Base-by-base conservation (phyloP, 164 flowering plant genomes). In the Warburgia ugandensis region DNA sequence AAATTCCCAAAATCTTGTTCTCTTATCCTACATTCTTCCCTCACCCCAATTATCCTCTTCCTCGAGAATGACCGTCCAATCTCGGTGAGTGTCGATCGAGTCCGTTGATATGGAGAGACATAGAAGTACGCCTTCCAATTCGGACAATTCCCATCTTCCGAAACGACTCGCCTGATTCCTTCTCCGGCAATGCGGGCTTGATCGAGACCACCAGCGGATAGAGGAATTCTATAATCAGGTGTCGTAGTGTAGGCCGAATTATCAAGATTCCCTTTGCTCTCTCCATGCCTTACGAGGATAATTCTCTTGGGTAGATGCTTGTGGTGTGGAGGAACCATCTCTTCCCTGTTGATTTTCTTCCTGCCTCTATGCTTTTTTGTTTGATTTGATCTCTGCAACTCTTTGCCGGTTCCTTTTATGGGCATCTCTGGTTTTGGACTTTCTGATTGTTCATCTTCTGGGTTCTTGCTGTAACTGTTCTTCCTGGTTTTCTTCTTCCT, bases 1-100 rank as follows among this genome's bases (percentile, higher is more conserved):
- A 92, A 92, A 58, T 92, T 92, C 55, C 96, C 98, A 49, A 92
- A 92, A 62, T 88, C 99, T 59, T 92, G 99, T 44, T 92, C 99
- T n/a, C 96, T 56, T 0, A 92, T 58, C 45, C 99, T 62, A 32
- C 95, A 86, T 67, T 92, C 99, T 46, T 92, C 99, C 41, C 99
- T 68, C 14, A 76, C 99, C 8, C 99, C 96, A 50, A 88, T 76
- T 2, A 92, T 62, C 54, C 78, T 59, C 38, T 63, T 56, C 73
- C 51, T 72, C 3, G 75, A 50, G 45, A 92, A 85, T 14, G 94
- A 38, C 54, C 74, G 68, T 1, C 96, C 96, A 35, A 88, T 75
- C 74, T 86, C 91, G 3, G 89, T 67, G 21, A 92, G 73, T 13
- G 95, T 92, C 27, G 86, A 73, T 21, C 94, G 56, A 5, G 96